Evolutionary conservation across 371 early-diverging fungal species (phyloP), one percentile per base, ranked within the genome.

Genomic region (Synchytrium microbalum): DNA sequence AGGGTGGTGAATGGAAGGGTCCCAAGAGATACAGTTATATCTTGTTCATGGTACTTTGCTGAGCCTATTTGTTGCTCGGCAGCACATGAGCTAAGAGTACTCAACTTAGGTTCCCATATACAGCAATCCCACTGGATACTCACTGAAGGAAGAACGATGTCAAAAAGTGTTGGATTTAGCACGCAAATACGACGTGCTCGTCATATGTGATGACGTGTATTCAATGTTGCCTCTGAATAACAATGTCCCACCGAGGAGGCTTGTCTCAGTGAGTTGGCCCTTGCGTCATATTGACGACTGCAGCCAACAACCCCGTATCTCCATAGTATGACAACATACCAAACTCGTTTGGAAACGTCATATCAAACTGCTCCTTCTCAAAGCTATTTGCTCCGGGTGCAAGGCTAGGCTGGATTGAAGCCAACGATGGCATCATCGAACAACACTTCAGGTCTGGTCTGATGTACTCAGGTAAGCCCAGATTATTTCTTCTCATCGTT

Each of bases 201-300:
- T 86, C 25, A 72, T 86, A 1, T 84, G 84, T 61, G 86, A 86
- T 63, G 86, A 86, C 70, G 83, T 86, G 0, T 86, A 86, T 61
- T 79, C 82, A 56, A 63, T 83, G 28, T 64, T 84, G 59, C 77
- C 72, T 0, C 57, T 57, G 16, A 14, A 16, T 27, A 13, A 67
- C 29, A 55, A 25, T n/a, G 25, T 14, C 59, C 52, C 54, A 24
- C 19, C 56, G n/a, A n/a, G n/a, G n/a, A n/a, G n/a, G n/a, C 13
- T 33, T 19, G 14, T 23, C 51, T 51, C 14, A 51, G 14, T 59
- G 58, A 68, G 23, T 68, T 58, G 66, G 64, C 0, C 52, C 38
- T 0, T 28, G 61, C 0, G 25, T 19, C 28, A 25, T 51, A 14
- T 23, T 51, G 14, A 51, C 54, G 28, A 69, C 74, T 3, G 57